These are phyloP conservation scores for Pichia deserticola DNA, from an alignment of 805 yeast genomes.

Conservation along the genomic window DNA sequence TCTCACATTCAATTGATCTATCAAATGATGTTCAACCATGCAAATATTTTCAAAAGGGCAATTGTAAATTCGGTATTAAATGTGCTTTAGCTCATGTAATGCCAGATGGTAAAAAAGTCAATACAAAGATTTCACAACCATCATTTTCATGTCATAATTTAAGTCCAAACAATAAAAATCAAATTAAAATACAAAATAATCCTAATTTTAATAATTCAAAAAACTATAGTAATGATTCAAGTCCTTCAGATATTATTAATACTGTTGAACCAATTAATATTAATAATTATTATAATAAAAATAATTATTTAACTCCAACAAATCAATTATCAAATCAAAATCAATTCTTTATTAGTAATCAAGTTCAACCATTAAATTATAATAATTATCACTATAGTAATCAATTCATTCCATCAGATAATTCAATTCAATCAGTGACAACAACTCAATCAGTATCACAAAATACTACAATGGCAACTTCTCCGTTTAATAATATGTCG, in stretches of 20 bases:
- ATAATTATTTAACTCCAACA: background rate
- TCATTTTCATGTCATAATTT: background rate
- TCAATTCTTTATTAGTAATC: background rate
- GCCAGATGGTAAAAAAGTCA: constrained; percentile 83
- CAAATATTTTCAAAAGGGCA: constrained; percentile 93
- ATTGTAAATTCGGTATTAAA: constrained; percentile 89
- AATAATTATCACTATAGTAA: background rate
- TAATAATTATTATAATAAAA: background rate
- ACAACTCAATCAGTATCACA: constrained; percentile 6
- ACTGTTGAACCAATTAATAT: constrained; percentile 6
- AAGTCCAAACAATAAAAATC: background rate
- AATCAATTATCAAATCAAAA: background rate
- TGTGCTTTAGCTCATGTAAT: constrained; percentile 90
- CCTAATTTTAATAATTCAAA: background rate
- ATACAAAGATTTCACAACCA: constrained; percentile 35
- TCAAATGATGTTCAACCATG: constrained; percentile 59
- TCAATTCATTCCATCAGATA: background rate
- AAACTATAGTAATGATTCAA: background rate
- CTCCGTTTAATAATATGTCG: constrained; percentile 19
- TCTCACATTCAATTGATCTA: constrained; percentile 67
- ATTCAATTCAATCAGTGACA: background rate
- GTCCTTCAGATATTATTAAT: constrained; percentile 1
- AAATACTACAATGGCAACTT: constrained; percentile 14
- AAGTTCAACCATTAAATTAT: background rate
- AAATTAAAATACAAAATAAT: background rate